A percentile compares a stretch with the other conserved stretches of the same genome.
These are phyloP conservation scores for Solanum habrochaites DNA, from an alignment of 257 asterid genomes.

Conservation along the genomic window DNA sequence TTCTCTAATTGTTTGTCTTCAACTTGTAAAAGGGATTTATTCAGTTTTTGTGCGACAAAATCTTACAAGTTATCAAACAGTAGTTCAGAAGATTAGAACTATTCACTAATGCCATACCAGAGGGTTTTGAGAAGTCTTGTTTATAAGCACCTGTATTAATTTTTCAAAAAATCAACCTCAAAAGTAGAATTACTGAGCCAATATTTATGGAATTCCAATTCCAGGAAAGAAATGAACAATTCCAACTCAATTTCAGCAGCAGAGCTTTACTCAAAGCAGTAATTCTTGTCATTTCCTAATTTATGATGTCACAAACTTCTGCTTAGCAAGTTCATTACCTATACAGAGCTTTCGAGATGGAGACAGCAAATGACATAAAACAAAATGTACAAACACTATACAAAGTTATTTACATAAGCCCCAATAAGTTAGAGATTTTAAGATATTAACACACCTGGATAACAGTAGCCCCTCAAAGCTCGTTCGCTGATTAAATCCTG, in stretches of 20 bases:
- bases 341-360: neutral
- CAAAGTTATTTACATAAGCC: neutral
- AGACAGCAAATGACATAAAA: neutral
- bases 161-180: neutral
- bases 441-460: constrained; percentile 57
- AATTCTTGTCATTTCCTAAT: neutral
- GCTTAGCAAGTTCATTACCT: neutral
- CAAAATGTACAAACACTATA: neutral
- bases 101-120: neutral
- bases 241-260: neutral
- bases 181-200: neutral
- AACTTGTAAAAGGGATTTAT: neutral
- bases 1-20: neutral
- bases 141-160: neutral
- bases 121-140: neutral
- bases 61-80: neutral
- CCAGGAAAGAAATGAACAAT: neutral
- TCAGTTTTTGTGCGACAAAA: neutral
- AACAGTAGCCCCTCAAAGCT: constrained; percentile 69
- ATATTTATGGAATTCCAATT: neutral
- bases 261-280: neutral
- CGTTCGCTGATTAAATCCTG: constrained; percentile 31
- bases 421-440: constrained; percentile 3
- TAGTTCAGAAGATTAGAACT: neutral
- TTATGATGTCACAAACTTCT: neutral